Percentiles rank a stretch among this genome's conserved stretches.
Conservation (phyloP, 1,284 basidiomycete genomes). For the Irpex sp. region DNA sequence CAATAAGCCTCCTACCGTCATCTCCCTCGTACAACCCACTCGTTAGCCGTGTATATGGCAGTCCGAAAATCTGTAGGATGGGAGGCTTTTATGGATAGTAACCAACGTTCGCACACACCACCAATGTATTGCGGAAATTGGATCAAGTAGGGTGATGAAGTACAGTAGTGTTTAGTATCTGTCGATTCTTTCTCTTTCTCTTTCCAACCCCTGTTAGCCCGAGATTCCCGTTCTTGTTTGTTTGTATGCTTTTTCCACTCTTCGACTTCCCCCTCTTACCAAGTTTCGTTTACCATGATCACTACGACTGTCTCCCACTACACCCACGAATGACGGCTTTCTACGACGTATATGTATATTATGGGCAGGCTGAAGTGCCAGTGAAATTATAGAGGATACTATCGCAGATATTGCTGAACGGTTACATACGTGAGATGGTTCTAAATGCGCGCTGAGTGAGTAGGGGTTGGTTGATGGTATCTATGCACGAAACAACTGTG, state of each 20-base stretch:
- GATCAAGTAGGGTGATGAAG: neutral
- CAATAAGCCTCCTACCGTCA: neutral
- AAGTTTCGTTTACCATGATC: constrained; percentile 7
- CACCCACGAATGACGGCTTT: constrained; percentile 4
- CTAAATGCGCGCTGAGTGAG: neutral
- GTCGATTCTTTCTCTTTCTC: constrained; percentile 2
- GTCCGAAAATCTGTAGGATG: neutral
- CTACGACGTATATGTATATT: constrained; percentile 15
- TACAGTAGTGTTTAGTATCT: neutral
- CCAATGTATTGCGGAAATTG: neutral
- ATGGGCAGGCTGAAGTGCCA: constrained; percentile 14
- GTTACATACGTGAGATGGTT: neutral
- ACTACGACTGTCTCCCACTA: neutral
- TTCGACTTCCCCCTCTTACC: neutral
- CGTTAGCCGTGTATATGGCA: neutral
- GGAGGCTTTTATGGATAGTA: neutral
- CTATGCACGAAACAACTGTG: too few relatives aligned
- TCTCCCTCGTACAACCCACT: neutral
- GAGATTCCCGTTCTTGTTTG: neutral
- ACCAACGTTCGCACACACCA: neutral
- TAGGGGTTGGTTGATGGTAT: too few relatives aligned
- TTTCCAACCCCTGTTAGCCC: neutral
- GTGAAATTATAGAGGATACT: constrained; percentile 14
- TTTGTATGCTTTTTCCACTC: neutral
- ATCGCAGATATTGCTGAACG: neutral